A percentile compares a stretch with the other conserved stretches of the same genome.
phyloP scores from a whole-genome alignment of 176 grass and related monocot species.

The Avena atlantica region DNA sequence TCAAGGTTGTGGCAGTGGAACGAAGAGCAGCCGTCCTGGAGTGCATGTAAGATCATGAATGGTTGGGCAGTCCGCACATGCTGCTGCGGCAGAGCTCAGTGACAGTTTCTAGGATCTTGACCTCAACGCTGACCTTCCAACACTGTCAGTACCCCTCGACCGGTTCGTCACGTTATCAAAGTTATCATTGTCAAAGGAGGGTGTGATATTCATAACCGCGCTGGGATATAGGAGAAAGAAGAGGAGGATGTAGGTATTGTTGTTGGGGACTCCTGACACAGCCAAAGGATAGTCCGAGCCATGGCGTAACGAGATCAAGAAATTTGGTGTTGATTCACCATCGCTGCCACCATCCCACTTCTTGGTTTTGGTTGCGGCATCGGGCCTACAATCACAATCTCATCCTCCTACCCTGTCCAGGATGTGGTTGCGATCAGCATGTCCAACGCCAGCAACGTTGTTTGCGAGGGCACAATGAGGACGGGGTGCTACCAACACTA shows the following conservation, averaged over 20 bases:
- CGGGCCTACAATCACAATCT: background rate
- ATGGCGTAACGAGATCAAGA: background rate
- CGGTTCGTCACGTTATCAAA: background rate
- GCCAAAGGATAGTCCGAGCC: background rate
- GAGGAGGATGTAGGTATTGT: background rate
- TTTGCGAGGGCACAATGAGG: background rate
- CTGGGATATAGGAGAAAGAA: background rate
- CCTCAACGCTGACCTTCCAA: background rate
- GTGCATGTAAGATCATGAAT: background rate
- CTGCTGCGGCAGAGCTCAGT: background rate
- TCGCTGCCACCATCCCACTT: background rate
- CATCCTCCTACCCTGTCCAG: background rate
- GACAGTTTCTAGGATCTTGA: slow-evolving; percentile 18
- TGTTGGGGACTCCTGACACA: background rate
- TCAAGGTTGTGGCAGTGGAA: background rate
- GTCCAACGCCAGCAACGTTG: background rate
- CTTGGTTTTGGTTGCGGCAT: background rate
- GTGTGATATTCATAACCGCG: background rate
- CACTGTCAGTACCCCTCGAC: background rate
- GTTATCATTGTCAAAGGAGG: background rate
- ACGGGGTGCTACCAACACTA: background rate
- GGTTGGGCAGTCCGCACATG: background rate
- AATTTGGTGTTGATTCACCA: background rate
- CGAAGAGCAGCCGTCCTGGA: background rate
- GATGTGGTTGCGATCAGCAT: background rate